Conservation (phyloP, 2,329 filamentous ascomycete genomes). For the Raffaelea ambrosiae region DNA sequence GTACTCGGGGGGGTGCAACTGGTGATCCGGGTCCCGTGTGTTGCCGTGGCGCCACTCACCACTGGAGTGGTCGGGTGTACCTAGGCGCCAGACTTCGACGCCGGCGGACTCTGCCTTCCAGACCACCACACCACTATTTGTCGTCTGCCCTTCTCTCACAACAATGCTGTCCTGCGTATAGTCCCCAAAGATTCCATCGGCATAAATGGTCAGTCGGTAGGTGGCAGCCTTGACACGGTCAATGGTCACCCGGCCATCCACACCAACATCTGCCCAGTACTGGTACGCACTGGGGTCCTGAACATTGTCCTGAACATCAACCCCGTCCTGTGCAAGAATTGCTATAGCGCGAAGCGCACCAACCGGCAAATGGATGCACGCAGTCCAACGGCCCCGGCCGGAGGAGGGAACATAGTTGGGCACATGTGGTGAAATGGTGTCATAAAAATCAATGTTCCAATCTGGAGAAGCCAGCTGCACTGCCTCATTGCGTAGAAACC, state of each 20-base stretch:
- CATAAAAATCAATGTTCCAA: slow-evolving; percentile 53
- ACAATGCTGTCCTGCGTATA: slow-evolving; percentile 42
- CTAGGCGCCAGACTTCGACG: slow-evolving; percentile 53
- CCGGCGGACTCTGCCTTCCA: slow-evolving; percentile 50
- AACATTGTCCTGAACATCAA: slow-evolving; percentile 46
- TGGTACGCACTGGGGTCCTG: slow-evolving; percentile 47
- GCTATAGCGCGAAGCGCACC: not conserved
- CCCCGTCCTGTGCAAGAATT: slow-evolving; percentile 39
- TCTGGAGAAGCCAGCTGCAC: slow-evolving; percentile 36
- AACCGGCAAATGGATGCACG: not conserved
- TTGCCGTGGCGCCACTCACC: slow-evolving; percentile 54
- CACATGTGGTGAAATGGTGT: slow-evolving; percentile 44
- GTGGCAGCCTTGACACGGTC: slow-evolving; percentile 45
- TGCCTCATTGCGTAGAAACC: slow-evolving; percentile 45
- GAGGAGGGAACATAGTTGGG: slow-evolving; percentile 41
- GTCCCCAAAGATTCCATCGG: slow-evolving; percentile 36
- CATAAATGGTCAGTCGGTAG: slow-evolving; percentile 56
- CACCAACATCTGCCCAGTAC: slow-evolving; percentile 50
- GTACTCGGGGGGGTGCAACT: slow-evolving; percentile 47
- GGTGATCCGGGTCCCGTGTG: slow-evolving; percentile 35
- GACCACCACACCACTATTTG: slow-evolving; percentile 20
- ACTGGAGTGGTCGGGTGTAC: slow-evolving; percentile 51
- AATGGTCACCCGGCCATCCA: slow-evolving; percentile 40
- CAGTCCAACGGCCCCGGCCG: not conserved
- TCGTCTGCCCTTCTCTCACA: slow-evolving; percentile 30